phyloP scores from a whole-genome alignment of 1,139 yeast genomes.

The Meyerozyma elateridarum region DNA sequence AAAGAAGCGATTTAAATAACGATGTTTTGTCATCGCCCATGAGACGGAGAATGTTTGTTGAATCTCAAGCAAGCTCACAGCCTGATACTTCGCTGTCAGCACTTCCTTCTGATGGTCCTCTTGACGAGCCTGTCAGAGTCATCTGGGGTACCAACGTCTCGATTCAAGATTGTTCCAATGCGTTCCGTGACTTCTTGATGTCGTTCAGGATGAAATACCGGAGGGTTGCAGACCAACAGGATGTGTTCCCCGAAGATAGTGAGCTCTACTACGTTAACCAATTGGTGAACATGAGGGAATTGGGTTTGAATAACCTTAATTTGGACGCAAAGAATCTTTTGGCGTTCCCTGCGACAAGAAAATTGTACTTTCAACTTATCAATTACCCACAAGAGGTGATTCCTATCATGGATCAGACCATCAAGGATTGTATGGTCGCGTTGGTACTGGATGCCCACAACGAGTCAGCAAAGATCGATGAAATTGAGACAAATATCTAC shows the following conservation, averaged over 20 bases:
- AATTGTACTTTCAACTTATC: conserved; percentile 76
- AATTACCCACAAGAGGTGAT: conserved; percentile 96
- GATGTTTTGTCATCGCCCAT: conserved; percentile 40
- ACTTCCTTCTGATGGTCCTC: conserved; percentile 24
- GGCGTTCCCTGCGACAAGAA: conserved; percentile 71
- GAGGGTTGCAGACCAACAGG: conserved; percentile 49
- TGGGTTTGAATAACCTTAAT: conserved; percentile 79
- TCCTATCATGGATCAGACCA: conserved; percentile 95
- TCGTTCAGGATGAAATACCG: conserved; percentile 79
- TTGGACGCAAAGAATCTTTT: conserved; percentile 78
- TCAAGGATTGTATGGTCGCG: conserved; percentile 85
- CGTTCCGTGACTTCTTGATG: conserved; percentile 78
- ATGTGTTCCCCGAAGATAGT: conserved; percentile 56
- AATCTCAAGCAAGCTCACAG: conserved; percentile 13
- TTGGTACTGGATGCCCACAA: conserved; percentile 58
- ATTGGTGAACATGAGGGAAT: conserved; percentile 66
- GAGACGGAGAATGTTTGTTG: conserved; percentile 34
- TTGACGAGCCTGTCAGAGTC: conserved; percentile 74
- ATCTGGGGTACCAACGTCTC: conserved; percentile 99
- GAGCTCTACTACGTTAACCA: conserved; percentile 70
- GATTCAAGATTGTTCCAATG: conserved; percentile 76
- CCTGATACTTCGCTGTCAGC: conserved; percentile 22
- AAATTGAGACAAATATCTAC: conserved; percentile 75
- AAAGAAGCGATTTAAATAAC: conserved; percentile 37
- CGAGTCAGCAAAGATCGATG: conserved; percentile 41